Conservation (phyloP, 306 rosid genomes). For the Cercis canadensis region DNA sequence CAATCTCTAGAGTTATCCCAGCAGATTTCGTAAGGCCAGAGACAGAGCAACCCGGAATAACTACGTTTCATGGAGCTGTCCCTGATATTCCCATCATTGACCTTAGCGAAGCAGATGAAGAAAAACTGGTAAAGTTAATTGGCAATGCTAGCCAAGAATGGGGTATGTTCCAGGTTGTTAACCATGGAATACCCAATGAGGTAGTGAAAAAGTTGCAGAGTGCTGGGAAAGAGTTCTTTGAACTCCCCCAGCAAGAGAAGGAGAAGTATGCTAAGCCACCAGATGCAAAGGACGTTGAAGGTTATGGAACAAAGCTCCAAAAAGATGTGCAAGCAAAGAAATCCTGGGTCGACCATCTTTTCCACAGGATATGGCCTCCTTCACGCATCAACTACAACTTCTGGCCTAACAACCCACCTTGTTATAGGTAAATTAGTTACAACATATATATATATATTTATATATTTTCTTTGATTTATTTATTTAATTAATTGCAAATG, state of each 20-base stretch:
- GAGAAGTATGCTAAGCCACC: conserved; percentile 44
- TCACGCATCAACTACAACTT: conserved; percentile 41
- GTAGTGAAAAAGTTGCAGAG: conserved; percentile 31
- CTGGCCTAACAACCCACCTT: conserved; percentile 50
- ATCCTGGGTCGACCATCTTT: conserved; percentile 53
- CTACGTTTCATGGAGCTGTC: conserved; percentile 36
- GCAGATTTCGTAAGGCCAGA: conserved; percentile 43
- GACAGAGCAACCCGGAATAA: conserved; percentile 45
- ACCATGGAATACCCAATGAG: conserved; percentile 51
- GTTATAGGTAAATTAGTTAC: too few species aligned
- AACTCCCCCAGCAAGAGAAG: conserved; percentile 50
- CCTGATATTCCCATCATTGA: conserved; percentile 52
- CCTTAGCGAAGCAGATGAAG: conserved; percentile 41
- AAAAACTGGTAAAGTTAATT: conserved; percentile 21
- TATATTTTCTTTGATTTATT: too few species aligned
- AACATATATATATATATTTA: too few species aligned
- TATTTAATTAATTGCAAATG: too few species aligned
- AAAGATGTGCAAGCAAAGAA: conserved; percentile 42
- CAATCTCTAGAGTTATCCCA: conserved; percentile 33
- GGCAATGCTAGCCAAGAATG: conserved; percentile 43
- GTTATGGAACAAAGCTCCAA: conserved; percentile 47
- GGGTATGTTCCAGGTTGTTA: conserved; percentile 57
- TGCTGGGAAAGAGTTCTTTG: conserved; percentile 50
- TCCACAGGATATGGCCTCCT: conserved; percentile 52
- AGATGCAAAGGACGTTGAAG: conserved; percentile 29